Conservation (phyloP, 805 yeast genomes). For the Metschnikowia peoriensis region DNA sequence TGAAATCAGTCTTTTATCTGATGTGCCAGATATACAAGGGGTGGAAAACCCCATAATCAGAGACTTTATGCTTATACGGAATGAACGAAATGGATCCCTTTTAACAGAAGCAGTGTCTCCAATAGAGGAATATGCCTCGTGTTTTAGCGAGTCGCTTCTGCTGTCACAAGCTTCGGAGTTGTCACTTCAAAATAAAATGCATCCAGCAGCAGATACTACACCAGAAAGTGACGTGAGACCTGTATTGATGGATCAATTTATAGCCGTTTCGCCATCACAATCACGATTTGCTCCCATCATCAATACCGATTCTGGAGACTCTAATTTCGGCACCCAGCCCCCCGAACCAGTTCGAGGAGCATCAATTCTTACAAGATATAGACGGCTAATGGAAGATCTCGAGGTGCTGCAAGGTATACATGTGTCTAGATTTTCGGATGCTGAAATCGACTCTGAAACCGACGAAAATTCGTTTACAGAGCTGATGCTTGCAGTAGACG, state of each 20-base stretch:
- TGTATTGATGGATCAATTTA: background rate
- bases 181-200: background rate
- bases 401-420: slow-evolving; percentile 7
- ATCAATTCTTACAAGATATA: background rate
- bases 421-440: background rate
- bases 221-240: background rate
- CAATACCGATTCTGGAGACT: slow-evolving; percentile 1
- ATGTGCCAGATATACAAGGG: background rate
- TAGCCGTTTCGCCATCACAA: background rate
- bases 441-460: background rate
- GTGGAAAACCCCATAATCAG: slow-evolving; percentile 4
- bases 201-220: background rate
- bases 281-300: background rate
- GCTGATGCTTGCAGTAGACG: slow-evolving; percentile 7
- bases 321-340: background rate
- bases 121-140: background rate
- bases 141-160: slow-evolving; percentile 2
- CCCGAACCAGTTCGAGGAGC: background rate
- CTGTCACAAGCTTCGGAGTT: slow-evolving; percentile 3
- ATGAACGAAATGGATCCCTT: background rate
- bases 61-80: slow-evolving; percentile 1
- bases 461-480: slow-evolving; percentile 5
- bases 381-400: slow-evolving; percentile 2
- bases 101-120: background rate
- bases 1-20: background rate